Conservation (phyloP, 352 stramenopile species). For the Pelagophyceae sp. region DNA sequence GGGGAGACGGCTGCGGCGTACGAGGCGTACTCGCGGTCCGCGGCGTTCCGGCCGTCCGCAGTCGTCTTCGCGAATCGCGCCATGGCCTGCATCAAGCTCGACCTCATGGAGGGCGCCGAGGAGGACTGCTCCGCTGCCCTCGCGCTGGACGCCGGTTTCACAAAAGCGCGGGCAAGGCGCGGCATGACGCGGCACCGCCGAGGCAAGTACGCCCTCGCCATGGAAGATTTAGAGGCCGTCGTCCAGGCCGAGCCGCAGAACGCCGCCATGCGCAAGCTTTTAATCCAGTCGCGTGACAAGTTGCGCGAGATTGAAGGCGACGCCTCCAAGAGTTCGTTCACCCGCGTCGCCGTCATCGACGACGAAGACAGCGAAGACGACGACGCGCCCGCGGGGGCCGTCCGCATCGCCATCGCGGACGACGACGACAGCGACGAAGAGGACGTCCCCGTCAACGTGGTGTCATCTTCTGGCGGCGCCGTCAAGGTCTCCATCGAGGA, state of each 20-base stretch:
- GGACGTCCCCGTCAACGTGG: too few species aligned
- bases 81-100: constrained; percentile 59
- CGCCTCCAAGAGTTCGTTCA: constrained; percentile 9
- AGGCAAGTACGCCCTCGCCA: constrained; percentile 67
- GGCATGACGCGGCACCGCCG: constrained; percentile 71
- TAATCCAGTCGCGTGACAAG: constrained; percentile 60
- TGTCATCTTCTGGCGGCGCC: neutral
- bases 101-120: constrained; percentile 70
- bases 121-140: constrained; percentile 67
- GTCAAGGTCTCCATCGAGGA: constrained; percentile 4
- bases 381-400: constrained; percentile 14
- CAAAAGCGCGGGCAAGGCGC: constrained; percentile 69
- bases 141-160: constrained; percentile 62
- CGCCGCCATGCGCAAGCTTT: constrained; percentile 61
- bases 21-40: constrained; percentile 72
- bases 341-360: constrained; percentile 22
- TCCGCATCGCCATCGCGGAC: neutral
- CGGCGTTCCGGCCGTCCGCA: constrained; percentile 61
- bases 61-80: constrained; percentile 74
- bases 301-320: constrained; percentile 44
- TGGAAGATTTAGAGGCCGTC: constrained; percentile 64
- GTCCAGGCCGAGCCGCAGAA: constrained; percentile 55
- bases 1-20: constrained; percentile 69
- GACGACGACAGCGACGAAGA: constrained; percentile 3
- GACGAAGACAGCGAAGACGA: constrained; percentile 26